Base-by-base conservation (phyloP, 257 asterid genomes). In the Handroanthus guayacan region DNA sequence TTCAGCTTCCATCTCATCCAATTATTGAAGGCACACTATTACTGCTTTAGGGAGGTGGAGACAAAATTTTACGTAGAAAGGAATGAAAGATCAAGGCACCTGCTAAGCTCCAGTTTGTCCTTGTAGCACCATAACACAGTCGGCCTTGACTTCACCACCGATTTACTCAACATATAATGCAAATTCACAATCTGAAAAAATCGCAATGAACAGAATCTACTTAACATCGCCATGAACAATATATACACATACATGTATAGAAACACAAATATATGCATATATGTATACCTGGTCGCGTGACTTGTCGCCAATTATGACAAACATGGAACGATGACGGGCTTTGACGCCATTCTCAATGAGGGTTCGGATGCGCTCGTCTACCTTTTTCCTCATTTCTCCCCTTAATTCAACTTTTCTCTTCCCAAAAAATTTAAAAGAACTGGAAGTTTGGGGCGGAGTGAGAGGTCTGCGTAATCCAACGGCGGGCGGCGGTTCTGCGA, bases 51-150 rank as follows among this genome's bases (percentile, higher is more conserved):
- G 6, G 18, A 9, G 17, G 50, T 5, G 25, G 34, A 34, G 25
- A 11, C 55, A 48, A 52, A 12, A 52, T 14, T 11, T 52, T 12
- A 13, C 13, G 16, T 2, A 0, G 58, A 13, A 11, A 52, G 13
- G 18, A 4, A 52, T 17, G n/a, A 52, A 14, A 75, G 1, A 12
- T 34, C 14, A 16, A 45, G 17, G 50, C 47, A 93, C 98, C 98
- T 92, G 93, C 99, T 95, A 20, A 95, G 86, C 58, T 95, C 97
- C 37, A 93, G 97, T 74, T 95, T 89, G 75, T 95, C 97, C 91
- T 82, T 91, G 84, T 93, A 95, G 85, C 99, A 95, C 99, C 99
- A 95, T 58, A 95, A 75, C 75, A 91, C 99, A 6, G 63, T 85
- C 34, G 98, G 99, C 74, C 89, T 82, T 5, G 97, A 75, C 86